Conservation (phyloP, 2,329 filamentous ascomycete genomes). For the Cytospora piceicola region DNA sequence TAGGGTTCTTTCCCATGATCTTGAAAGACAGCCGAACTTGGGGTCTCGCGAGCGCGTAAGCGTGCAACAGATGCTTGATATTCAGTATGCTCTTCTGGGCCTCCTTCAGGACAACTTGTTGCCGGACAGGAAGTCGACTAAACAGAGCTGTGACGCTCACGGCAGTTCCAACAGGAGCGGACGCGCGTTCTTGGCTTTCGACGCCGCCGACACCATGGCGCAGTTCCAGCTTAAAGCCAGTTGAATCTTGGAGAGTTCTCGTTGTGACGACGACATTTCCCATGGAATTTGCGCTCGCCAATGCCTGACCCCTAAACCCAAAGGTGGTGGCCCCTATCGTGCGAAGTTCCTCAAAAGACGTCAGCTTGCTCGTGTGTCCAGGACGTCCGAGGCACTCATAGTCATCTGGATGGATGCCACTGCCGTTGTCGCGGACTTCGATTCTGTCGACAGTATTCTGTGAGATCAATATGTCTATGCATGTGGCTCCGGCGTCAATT, state of each 20-base stretch:
- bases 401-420: constrained; percentile 67
- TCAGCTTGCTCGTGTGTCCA: constrained; percentile 77
- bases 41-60: constrained; percentile 69
- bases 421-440: constrained; percentile 74
- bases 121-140: constrained; percentile 64
- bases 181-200: constrained; percentile 41
- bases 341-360: constrained; percentile 63
- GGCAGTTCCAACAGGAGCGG: constrained; percentile 70
- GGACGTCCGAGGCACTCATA: constrained; percentile 64
- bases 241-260: constrained; percentile 61
- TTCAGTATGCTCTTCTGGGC: constrained; percentile 58
- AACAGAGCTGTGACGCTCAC: constrained; percentile 66
- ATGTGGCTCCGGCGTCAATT: constrained; percentile 70
- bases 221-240: constrained; percentile 57
- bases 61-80: constrained; percentile 63
- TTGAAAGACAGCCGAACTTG: constrained; percentile 64
- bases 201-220: constrained; percentile 47
- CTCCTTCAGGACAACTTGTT: constrained; percentile 61
- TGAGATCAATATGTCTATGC: constrained; percentile 67
- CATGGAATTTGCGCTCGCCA: constrained; percentile 67
- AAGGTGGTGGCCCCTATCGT: constrained; percentile 61
- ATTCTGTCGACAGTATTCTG: constrained; percentile 70
- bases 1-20: constrained; percentile 54
- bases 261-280: constrained; percentile 67
- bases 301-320: constrained; percentile 77